Base-by-base conservation (phyloP, 2,329 filamentous ascomycete species). In the Diplocarpon rosae region DNA sequence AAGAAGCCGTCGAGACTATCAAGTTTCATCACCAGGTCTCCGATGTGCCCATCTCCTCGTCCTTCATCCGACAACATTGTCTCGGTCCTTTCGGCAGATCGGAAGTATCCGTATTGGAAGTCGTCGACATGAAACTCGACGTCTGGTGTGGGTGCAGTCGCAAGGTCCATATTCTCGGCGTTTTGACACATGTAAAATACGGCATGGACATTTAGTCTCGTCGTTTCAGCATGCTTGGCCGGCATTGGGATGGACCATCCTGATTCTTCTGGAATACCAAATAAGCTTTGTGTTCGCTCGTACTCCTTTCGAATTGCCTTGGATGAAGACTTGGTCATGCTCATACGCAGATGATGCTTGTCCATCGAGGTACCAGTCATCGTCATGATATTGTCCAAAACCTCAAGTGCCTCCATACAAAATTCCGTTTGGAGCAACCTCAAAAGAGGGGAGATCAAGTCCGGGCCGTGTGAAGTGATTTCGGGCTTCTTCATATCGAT, bases 191-290 rank as follows among this genome's bases (percentile, higher is more conserved):
- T 94, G 64, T 95, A 95, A 64, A 95, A 96, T 0, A 92, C 89
- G 0, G 89, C 87, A 62, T 96, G 90, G 2, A 98, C 92, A 56
- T 98, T 98, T 46, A 82, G 77, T 46, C 92, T 76, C 3, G 92
- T 96, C 29, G 80, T 77, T 43, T 83, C 81, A 0, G 89, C 92
- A 66, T 95, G 90, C 45, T 85, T 83, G 0, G 90, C 90, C 13
- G 92, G 92, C 61, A 93, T 78, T 0, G 92, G 90, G 36, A 98
- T 87, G 0, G 92, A 92, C 92, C 92, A 98, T 1, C 92, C 92
- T 13, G 86, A 92, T 16, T 88, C 82, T 61, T 96, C 90, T 0
- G 92, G 92, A 47, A 98, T 96, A 24, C 93, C 93, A 62, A 96
- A 98, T 29, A 98, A 67, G 58, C 88, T 95, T 62, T 95, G 85